These are phyloP conservation scores for Psophocarpus tetragonolobus DNA, from an alignment of 306 rosid genomes.

Conservation along the genomic window DNA sequence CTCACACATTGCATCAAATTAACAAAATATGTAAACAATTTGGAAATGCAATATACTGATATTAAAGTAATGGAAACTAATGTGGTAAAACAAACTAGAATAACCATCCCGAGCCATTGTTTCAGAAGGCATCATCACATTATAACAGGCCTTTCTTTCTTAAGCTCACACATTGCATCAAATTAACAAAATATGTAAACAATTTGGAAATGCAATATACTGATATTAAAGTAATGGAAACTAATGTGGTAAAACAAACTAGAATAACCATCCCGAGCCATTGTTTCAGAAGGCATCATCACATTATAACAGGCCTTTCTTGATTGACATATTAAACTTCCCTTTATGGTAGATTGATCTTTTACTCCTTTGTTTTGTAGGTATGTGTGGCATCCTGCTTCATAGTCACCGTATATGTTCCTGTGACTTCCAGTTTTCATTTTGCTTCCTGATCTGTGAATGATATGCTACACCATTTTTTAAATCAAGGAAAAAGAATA, in stretches of 20 bases:
- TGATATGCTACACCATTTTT: conserved; percentile 16
- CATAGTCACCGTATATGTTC: conserved; percentile 30
- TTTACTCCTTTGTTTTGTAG: conserved; percentile 38
- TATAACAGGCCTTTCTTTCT: no score
- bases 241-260: not conserved
- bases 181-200: not conserved
- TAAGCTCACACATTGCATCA: not conserved
- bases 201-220: conserved; percentile 2
- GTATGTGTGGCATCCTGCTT: conserved; percentile 24
- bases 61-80: not conserved
- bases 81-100: not conserved
- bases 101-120: not conserved
- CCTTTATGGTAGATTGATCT: conserved; percentile 19
- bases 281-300: conserved; percentile 1
- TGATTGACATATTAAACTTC: conserved; percentile 5
- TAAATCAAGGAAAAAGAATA: conserved; percentile 18
- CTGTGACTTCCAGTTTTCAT: conserved; percentile 21
- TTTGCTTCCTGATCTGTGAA: conserved; percentile 29
- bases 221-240: conserved; percentile 3
- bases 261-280: not conserved
- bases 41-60: conserved; percentile 5
- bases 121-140: conserved; percentile 1
- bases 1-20: not conserved
- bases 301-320: conserved; percentile 5
- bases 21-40: not conserved